Evolutionary conservation across 306 rosid genomes (phyloP).

Genomic region (Comarum palustre): DNA sequence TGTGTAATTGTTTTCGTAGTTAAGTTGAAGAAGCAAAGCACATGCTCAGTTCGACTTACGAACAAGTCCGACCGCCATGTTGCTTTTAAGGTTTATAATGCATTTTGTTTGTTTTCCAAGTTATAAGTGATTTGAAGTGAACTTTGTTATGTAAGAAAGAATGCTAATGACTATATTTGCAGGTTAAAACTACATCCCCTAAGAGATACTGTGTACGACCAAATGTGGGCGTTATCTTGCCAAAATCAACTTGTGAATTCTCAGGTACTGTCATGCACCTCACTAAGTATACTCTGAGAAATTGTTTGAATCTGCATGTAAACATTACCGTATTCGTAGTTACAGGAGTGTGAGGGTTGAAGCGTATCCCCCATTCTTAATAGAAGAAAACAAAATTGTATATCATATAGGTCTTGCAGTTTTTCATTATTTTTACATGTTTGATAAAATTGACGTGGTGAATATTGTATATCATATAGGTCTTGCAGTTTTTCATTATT

Average conservation of each 20-base stretch:
- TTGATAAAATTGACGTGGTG: background rate
- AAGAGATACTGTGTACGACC: slow-evolving; percentile 87
- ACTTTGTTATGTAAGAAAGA: background rate
- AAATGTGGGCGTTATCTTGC: slow-evolving; percentile 73
- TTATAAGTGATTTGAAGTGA: background rate
- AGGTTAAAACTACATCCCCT: slow-evolving; percentile 96
- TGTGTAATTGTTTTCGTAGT: slow-evolving; percentile 39
- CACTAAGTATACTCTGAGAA: background rate
- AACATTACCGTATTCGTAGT: background rate
- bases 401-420: background rate
- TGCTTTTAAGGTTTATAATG: slow-evolving; percentile 73
- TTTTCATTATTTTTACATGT: background rate
- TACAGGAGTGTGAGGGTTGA: background rate
- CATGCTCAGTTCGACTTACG: slow-evolving; percentile 62
- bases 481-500: background rate
- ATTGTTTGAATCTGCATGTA: slow-evolving; percentile 1
- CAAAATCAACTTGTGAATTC: slow-evolving; percentile 63
- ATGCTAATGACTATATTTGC: slow-evolving; percentile 22
- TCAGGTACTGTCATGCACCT: slow-evolving; percentile 45
- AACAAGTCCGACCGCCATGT: slow-evolving; percentile 57
- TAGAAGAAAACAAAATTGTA: background rate
- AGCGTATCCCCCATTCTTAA: background rate
- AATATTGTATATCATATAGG: background rate
- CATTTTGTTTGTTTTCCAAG: slow-evolving; percentile 9
- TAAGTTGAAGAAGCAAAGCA: slow-evolving; percentile 80